phyloP scores from a whole-genome alignment of 116 monocot genomes.

The Zostera marina region DNA sequence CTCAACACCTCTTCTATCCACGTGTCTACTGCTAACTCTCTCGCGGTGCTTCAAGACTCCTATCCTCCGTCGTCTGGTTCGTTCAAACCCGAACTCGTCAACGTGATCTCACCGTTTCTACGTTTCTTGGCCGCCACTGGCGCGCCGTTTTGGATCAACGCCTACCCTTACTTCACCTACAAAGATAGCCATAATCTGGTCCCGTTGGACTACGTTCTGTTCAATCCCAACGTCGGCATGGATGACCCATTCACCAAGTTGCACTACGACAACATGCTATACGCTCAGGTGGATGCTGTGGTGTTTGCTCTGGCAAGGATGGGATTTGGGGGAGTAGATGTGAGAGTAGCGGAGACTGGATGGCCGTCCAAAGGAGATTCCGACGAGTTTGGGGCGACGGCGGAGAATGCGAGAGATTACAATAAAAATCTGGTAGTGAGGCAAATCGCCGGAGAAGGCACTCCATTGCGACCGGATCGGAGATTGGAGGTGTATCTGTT shows the following conservation, averaged over 20 bases:
- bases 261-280: constrained; percentile 33
- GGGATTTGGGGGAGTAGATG: constrained; percentile 23
- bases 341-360: constrained; percentile 38
- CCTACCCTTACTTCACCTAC: constrained; percentile 46
- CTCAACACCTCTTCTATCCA: constrained; percentile 14
- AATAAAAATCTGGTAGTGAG: constrained; percentile 22
- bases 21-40: constrained; percentile 22
- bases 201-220: constrained; percentile 18
- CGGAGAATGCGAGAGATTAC: constrained; percentile 26
- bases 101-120: constrained; percentile 13
- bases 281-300: constrained; percentile 33
- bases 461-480: constrained; percentile 23
- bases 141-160: constrained; percentile 37
- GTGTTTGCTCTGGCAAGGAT: constrained; percentile 17
- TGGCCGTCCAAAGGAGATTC: constrained; percentile 40
- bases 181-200: constrained; percentile 17
- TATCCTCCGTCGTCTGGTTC: constrained; percentile 26
- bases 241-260: constrained; percentile 26
- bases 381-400: constrained; percentile 27
- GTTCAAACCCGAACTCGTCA: constrained; percentile 9
- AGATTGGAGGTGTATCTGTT: constrained; percentile 31
- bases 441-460: constrained; percentile 22
- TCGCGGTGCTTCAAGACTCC: constrained; percentile 17
- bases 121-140: constrained; percentile 22
- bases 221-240: constrained; percentile 19